Evolutionary conservation across 2,329 filamentous ascomycete species (phyloP).

Genomic region (Hypoxylon sp.): DNA sequence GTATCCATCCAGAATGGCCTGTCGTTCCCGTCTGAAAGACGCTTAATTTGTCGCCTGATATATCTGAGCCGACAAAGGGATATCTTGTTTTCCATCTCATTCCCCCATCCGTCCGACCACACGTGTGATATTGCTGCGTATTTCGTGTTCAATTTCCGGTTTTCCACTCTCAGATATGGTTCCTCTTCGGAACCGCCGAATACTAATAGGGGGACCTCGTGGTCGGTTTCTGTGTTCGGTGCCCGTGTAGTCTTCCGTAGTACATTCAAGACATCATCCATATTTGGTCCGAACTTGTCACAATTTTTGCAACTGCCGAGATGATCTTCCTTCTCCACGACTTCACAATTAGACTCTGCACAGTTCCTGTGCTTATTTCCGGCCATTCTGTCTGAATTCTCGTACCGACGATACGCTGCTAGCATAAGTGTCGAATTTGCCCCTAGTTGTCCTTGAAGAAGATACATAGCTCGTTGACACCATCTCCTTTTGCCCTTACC

Average conservation of each 20-base stretch:
- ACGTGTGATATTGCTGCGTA: not conserved
- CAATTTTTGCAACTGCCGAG: no score
- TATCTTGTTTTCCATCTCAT: not conserved
- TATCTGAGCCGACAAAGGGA: not conserved
- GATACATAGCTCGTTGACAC: not conserved
- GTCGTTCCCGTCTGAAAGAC: no score
- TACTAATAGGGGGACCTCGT: no score
- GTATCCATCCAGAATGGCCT: conserved; percentile 1
- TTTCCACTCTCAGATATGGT: not conserved
- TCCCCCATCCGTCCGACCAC: not conserved
- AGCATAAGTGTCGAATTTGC: not conserved
- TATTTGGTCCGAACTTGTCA: no score
- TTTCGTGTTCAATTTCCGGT: not conserved
- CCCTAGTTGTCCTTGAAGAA: not conserved
- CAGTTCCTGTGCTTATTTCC: not conserved
- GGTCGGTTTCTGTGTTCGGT: no score
- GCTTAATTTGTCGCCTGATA: not conserved
- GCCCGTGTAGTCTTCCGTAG: no score
- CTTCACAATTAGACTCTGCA: not conserved
- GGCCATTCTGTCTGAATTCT: not conserved
- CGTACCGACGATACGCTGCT: not conserved
- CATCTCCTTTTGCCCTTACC: no score
- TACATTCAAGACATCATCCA: no score
- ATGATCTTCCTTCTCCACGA: not conserved
- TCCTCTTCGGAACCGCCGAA: no score